phyloP scores from a whole-genome alignment of 2,329 filamentous ascomycete genomes.

The Scedosporium minutisporum region DNA sequence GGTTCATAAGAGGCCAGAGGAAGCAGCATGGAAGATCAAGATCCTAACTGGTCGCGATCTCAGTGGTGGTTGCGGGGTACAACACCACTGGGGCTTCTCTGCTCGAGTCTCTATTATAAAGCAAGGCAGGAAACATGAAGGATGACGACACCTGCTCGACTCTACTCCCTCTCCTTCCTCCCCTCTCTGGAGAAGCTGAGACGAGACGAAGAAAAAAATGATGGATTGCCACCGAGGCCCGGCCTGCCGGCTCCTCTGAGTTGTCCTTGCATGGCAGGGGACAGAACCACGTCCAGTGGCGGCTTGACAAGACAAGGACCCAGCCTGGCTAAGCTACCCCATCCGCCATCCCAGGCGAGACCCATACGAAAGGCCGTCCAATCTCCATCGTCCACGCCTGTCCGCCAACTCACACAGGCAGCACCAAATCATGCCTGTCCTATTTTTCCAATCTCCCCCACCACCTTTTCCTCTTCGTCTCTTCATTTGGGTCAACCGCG shows the following conservation, averaged over 20 bases:
- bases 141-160: too few relatives aligned
- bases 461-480: not conserved
- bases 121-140: too few relatives aligned
- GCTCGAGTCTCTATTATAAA: too few relatives aligned
- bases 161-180: not conserved
- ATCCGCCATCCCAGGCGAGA: not conserved
- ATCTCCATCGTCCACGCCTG: conserved; percentile 7
- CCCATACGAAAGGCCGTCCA: not conserved
- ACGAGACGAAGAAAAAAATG: not conserved
- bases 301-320: not conserved
- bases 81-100: too few relatives aligned
- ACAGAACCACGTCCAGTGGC: not conserved
- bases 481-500: not conserved
- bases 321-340: not conserved
- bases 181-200: not conserved
- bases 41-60: too few relatives aligned
- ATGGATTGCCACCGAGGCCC: not conserved
- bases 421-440: conserved; percentile 2
- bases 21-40: too few relatives aligned
- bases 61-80: too few relatives aligned
- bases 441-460: not conserved
- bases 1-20: too few relatives aligned
- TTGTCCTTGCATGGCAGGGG: conserved; percentile 5
- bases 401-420: conserved; percentile 4
- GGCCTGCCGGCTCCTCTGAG: conserved; percentile 1